Percentiles rank a stretch among this genome's conserved stretches.
These are phyloP conservation scores for Paralagenidium karlingii DNA, from an alignment of 352 stramenopile genomes.

Conservation along the genomic window DNA sequence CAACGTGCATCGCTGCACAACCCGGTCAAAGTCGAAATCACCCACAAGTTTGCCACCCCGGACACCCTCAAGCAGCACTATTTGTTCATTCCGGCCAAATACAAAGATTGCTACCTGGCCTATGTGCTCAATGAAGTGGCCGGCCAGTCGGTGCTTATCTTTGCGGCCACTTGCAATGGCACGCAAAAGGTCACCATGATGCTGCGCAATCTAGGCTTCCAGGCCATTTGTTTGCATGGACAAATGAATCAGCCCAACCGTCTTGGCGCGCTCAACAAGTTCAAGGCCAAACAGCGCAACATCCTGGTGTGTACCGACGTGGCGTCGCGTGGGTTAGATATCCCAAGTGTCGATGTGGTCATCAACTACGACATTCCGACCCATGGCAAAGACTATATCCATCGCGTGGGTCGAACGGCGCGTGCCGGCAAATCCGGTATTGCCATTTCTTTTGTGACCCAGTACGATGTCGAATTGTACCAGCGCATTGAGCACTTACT, in stretches of 20 bases:
- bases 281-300: slow-evolving; percentile 88
- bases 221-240: slow-evolving; percentile 96
- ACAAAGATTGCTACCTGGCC: slow-evolving; percentile 98
- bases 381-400: slow-evolving; percentile 99
- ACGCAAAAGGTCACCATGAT: slow-evolving; percentile 94
- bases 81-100: slow-evolving; percentile 98
- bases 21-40: slow-evolving; percentile 96
- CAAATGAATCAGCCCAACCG: slow-evolving; percentile 98
- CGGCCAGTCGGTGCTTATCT: slow-evolving; percentile 96
- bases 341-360: slow-evolving; percentile 96
- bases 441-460: slow-evolving; percentile 96
- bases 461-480: slow-evolving; percentile 98
- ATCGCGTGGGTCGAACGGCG: slow-evolving; percentile 96
- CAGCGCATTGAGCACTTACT: slow-evolving; percentile 92
- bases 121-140: slow-evolving; percentile 98
- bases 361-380: slow-evolving; percentile 99
- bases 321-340: slow-evolving; percentile 89
- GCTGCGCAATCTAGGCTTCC: slow-evolving; percentile 96
- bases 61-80: slow-evolving; percentile 98
- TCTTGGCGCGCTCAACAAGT: slow-evolving; percentile 95
- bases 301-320: slow-evolving; percentile 86
- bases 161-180: slow-evolving; percentile 96
- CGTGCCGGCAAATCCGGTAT: slow-evolving; percentile 90
- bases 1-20: slow-evolving; percentile 94
- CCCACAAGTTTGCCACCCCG: slow-evolving; percentile 95